Conservation (phyloP, 495 filamentous ascomycete species). For the Tricharina praecox region DNA sequence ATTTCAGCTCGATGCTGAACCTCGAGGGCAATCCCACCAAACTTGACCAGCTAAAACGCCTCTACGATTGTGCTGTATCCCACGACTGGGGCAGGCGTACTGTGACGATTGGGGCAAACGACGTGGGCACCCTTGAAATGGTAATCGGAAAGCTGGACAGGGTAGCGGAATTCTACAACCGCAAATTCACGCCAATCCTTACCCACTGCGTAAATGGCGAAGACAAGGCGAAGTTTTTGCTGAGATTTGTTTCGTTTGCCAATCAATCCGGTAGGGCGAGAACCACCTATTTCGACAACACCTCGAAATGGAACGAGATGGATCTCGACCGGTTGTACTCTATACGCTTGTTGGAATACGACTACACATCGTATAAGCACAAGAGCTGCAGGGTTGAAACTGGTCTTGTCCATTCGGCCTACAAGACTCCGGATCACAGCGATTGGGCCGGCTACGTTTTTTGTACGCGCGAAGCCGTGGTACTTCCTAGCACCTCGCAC, state of each 20-base stretch:
- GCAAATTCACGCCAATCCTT: not conserved
- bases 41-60: not conserved
- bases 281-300: not conserved
- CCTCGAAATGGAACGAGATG: slow-evolving; percentile 1
- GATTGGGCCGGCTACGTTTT: slow-evolving; percentile 2
- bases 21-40: not conserved
- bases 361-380: not conserved
- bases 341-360: slow-evolving; percentile 2
- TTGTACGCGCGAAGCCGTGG: not conserved
- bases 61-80: slow-evolving; percentile 4
- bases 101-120: not conserved
- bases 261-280: not conserved
- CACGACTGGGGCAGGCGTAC: not conserved
- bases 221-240: not conserved
- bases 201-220: not conserved
- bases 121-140: not conserved
- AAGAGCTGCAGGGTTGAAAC: not conserved
- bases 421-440: not conserved
- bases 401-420: not conserved
- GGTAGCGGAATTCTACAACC: not conserved
- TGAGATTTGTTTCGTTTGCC: not conserved
- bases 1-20: slow-evolving; percentile 1
- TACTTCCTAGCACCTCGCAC: not conserved
- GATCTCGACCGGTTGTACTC: not conserved
- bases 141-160: not conserved